Percentiles rank a stretch among this genome's conserved stretches.
phyloP scores from a whole-genome alignment of 1,284 basidiomycete genomes.

The Lignosus rhinocerotis region DNA sequence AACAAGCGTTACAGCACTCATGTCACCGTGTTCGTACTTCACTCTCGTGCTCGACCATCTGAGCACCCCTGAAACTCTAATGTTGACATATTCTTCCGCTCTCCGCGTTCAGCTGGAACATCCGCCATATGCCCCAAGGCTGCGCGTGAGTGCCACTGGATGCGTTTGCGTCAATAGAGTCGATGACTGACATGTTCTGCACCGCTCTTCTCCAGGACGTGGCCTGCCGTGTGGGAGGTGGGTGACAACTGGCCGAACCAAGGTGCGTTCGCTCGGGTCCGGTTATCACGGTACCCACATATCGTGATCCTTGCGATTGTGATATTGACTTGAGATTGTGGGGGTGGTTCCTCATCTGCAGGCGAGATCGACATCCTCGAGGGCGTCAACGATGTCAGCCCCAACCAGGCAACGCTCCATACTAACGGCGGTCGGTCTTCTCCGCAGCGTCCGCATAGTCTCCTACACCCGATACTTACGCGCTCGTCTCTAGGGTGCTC shows the following conservation, averaged over 20 bases:
- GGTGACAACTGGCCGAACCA: constrained; percentile 36
- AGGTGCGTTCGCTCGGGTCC: constrained; percentile 13
- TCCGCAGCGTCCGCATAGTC: neutral
- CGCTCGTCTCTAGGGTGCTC: constrained; percentile 48
- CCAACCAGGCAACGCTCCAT: constrained; percentile 66
- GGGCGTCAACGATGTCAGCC: constrained; percentile 58
- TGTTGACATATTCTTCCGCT: neutral
- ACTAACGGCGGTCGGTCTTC: constrained; percentile 44
- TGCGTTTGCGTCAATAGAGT: constrained; percentile 1
- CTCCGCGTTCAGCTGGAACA: constrained; percentile 45
- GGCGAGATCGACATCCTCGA: constrained; percentile 74
- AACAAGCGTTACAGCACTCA: constrained; percentile 53
- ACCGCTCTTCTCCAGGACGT: constrained; percentile 28
- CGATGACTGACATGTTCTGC: constrained; percentile 4
- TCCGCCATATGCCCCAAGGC: constrained; percentile 60
- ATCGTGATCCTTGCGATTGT: neutral
- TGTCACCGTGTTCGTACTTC: constrained; percentile 52
- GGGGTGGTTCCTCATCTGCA: constrained; percentile 23
- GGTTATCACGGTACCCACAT: constrained; percentile 18
- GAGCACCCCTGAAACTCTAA: neutral
- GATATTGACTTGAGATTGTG: neutral
- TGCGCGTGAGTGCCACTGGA: constrained; percentile 52
- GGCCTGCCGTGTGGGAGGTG: constrained; percentile 42
- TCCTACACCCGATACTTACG: neutral
- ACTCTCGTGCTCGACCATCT: neutral